Percentiles rank a stretch among this genome's conserved stretches.
These are phyloP conservation scores for Solanum sejunctum DNA, from an alignment of 257 asterid genomes.

Conservation along the genomic window DNA sequence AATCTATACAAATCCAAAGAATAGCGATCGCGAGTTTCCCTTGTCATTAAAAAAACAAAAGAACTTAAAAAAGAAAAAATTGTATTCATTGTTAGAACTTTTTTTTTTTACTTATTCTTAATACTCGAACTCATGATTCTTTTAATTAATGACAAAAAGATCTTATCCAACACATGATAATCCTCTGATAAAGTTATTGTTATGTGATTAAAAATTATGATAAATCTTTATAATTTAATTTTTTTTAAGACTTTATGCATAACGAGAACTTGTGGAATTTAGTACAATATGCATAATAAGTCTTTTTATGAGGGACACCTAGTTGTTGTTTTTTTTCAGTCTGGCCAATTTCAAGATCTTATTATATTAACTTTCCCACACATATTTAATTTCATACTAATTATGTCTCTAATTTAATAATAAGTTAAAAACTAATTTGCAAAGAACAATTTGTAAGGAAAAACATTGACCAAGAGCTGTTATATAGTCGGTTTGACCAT, in stretches of 20 bases:
- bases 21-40: no score
- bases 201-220: background rate
- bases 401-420: background rate
- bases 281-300: no score
- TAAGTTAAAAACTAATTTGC: background rate
- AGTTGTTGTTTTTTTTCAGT: background rate
- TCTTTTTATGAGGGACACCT: background rate
- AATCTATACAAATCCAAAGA: accelerated
- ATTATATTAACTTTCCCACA: background rate
- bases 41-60: no score
- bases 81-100: background rate
- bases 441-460: background rate
- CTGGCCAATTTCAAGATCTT: background rate
- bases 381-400: background rate
- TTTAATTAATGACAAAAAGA: background rate
- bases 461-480: background rate
- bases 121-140: background rate
- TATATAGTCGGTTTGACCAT: background rate
- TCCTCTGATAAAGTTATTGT: background rate
- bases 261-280: no score
- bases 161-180: background rate
- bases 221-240: no score
- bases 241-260: no score
- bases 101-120: background rate
- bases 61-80: no score